Base-by-base conservation (phyloP, 2,329 filamentous ascomycete genomes). In the Penicillium polonicum region DNA sequence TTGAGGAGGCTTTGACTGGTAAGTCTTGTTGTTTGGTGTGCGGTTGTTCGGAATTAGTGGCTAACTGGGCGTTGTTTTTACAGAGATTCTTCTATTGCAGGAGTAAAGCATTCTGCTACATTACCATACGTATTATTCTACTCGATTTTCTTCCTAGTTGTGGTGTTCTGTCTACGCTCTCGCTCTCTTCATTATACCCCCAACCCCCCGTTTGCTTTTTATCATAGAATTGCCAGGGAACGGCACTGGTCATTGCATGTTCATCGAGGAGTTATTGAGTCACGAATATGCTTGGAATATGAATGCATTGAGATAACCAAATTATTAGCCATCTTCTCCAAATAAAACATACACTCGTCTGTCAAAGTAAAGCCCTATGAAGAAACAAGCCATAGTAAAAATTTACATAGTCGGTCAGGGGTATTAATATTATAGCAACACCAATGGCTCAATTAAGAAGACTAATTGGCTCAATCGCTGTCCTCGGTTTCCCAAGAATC, bases 1-100 rank as follows among this genome's bases (percentile, higher is more conserved):
- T 92, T 68, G 89, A 92, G 78, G 88, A 92, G 68, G 92, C 92
- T 73, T 77, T 92, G 70, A 87, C 86, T 38, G 88, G 78, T 80
- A 67, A 66, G 77, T 69, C 49, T 13, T 41, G 9, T 15, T 48
- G 23, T 29, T 46, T 13, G 10, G 10, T 27, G 12, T 29, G 39
- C 9, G 23, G 9, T 46, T 43, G 4, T 45, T n/a, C 2, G 44
- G 25, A 5, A 9, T 31, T 12, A 7, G 12, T 56, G 21, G 29
- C 60, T 68, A 25, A 65, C 41, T 23, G 23, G 21, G 4, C 1
- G 4, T 52, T 3, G 1, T 5, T 35, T 35, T 33, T 53, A 36
- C 52, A 74, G 73, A 75, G 55, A 72, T 74, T 25, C 62, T 75
- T 23, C 70, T 72, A 43, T 63, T 75, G 44, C 72, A 73, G 60